A percentile compares a stretch with the other conserved stretches of the same genome.
These are phyloP conservation scores for Phytomonas francai DNA, from an alignment of 208 protist genomes.

Conservation along the genomic window DNA sequence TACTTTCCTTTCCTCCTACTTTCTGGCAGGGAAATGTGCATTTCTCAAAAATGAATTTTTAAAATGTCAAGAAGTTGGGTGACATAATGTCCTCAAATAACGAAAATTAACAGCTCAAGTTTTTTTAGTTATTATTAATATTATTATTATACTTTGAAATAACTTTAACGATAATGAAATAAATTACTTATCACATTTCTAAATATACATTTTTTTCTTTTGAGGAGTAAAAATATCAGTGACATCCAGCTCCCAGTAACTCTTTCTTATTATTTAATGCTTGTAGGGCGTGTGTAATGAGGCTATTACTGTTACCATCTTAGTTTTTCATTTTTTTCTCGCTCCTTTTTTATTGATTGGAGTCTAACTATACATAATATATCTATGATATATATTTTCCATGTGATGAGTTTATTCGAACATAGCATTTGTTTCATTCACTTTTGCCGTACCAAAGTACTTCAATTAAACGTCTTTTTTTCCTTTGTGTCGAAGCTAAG, in stretches of 20 bases:
- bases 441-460: not conserved
- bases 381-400: not conserved
- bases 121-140: conserved; percentile 15
- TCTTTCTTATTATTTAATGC: not conserved
- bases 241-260: not conserved
- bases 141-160: conserved; percentile 9
- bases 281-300: not conserved
- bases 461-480: not conserved
- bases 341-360: conserved; percentile 5
- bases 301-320: not conserved
- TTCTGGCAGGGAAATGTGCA: too few relatives aligned
- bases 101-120: not conserved
- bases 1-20: not conserved
- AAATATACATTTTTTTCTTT: conserved; percentile 12
- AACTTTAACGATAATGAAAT: not conserved
- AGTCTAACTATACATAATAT: not conserved
- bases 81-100: not conserved
- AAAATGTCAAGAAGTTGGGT: not conserved
- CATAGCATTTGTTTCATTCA: not conserved
- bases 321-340: conserved; percentile 14
- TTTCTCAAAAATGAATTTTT: not conserved
- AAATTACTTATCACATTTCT: conserved; percentile 5
- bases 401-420: too few relatives aligned
- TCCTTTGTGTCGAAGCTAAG: conserved; percentile 6
- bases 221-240: conserved; percentile 4